phyloP scores from a whole-genome alignment of 768 basidiomycete genomes.

The Psilocybe subaeruginosa region DNA sequence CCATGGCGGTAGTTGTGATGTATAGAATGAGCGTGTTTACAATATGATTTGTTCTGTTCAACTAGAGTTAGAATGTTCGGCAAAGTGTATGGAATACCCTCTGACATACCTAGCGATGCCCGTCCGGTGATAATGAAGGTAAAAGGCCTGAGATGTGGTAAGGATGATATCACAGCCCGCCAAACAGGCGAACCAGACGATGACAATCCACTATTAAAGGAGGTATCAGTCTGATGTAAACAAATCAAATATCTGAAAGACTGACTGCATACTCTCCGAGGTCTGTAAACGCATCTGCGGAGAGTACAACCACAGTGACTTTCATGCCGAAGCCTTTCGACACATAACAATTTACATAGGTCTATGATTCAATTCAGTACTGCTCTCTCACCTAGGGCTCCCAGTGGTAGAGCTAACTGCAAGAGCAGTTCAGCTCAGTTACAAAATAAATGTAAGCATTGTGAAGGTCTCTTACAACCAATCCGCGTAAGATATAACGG shows the following conservation, averaged over 20 bases:
- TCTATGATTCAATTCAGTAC: background rate
- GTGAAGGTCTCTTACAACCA: background rate
- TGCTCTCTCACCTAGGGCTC: background rate
- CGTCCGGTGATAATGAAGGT: conserved; percentile 2
- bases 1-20: background rate
- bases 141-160: background rate
- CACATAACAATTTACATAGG: background rate
- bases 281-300: background rate
- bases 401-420: background rate
- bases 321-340: background rate
- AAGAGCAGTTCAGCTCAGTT: background rate
- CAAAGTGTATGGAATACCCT: no score
- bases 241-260: background rate
- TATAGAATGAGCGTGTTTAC: conserved; percentile 1
- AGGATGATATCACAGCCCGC: background rate
- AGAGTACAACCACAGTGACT: background rate
- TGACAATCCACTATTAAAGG: background rate
- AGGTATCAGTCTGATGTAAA: background rate
- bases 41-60: background rate
- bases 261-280: background rate
- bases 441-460: background rate
- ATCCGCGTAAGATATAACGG: background rate
- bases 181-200: background rate
- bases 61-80: no score
- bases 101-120: background rate